A percentile compares a stretch with the other conserved stretches of the same genome.
These are phyloP conservation scores for Tuber microsphaerosporum DNA, from an alignment of 495 filamentous ascomycete genomes.

Conservation along the genomic window DNA sequence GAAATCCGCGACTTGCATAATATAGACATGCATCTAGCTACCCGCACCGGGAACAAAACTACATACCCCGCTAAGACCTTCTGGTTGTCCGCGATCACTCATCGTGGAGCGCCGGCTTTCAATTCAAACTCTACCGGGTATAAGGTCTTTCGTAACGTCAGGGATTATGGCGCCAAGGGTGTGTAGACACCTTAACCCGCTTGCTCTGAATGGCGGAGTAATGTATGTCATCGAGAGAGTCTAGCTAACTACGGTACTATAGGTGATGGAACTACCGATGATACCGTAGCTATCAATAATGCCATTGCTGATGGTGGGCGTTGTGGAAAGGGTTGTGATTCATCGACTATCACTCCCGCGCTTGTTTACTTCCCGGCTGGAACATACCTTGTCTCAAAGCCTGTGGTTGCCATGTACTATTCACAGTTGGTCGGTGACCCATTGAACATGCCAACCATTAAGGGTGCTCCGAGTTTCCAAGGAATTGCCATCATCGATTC, in stretches of 20 bases:
- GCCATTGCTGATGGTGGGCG: slow-evolving; percentile 71
- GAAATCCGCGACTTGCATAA: not conserved
- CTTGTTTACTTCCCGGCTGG: slow-evolving; percentile 76
- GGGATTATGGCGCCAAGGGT: slow-evolving; percentile 71
- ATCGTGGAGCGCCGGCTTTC: slow-evolving; percentile 63
- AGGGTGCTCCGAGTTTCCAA: slow-evolving; percentile 61
- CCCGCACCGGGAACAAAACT: not conserved
- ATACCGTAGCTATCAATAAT: slow-evolving; percentile 80
- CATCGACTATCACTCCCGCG: slow-evolving; percentile 62
- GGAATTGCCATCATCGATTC: slow-evolving; percentile 89
- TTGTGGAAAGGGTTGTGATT: slow-evolving; percentile 72
- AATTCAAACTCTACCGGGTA: slow-evolving; percentile 51
- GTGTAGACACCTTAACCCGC: slow-evolving; percentile 20
- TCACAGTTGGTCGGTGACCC: slow-evolving; percentile 74
- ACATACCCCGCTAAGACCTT: not conserved
- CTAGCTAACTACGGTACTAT: not conserved
- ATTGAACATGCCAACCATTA: slow-evolving; percentile 62
- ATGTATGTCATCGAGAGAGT: not conserved
- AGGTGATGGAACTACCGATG: slow-evolving; percentile 68
- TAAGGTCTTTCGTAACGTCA: slow-evolving; percentile 80
- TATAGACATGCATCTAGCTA: not conserved
- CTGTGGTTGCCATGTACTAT: slow-evolving; percentile 68
- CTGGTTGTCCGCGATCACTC: slow-evolving; percentile 68
- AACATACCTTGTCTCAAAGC: slow-evolving; percentile 62
- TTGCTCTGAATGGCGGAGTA: not conserved